Percentiles rank a stretch among this genome's conserved stretches.
These are phyloP conservation scores for Fragaria ananassa DNA, from an alignment of 306 rosid species.

Conservation along the genomic window DNA sequence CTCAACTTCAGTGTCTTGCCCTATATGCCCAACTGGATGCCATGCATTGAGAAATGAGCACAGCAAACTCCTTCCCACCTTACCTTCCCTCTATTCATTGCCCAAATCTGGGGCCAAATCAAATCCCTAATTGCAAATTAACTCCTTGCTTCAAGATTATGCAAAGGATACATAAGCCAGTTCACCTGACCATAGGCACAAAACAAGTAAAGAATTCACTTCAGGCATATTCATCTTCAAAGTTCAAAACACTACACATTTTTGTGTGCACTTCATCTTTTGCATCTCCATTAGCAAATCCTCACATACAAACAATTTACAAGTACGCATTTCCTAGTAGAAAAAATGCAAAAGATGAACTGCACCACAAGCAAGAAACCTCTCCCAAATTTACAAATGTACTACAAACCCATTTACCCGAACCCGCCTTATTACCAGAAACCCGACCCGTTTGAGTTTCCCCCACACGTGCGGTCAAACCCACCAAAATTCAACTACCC, in stretches of 20 bases:
- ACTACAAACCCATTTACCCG: neutral
- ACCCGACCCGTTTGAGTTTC: slow-evolving; percentile 1
- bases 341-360: slow-evolving; percentile 25
- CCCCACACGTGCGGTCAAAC: neutral
- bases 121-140: neutral
- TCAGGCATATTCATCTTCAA: neutral
- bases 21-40: neutral
- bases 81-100: neutral
- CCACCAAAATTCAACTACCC: neutral
- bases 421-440: neutral
- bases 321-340: neutral
- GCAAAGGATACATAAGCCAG: slow-evolving; percentile 7
- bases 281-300: neutral
- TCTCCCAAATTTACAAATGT: neutral
- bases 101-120: neutral
- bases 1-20: neutral
- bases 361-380: neutral
- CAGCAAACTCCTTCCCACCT: neutral
- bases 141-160: neutral
- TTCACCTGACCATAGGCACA: neutral
- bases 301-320: neutral
- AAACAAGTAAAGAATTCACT: neutral
- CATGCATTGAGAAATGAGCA: neutral
- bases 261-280: slow-evolving; percentile 11
- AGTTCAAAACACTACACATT: neutral